Evolutionary conservation across 192 early-diverging fungal species (phyloP), one percentile per base, ranked within the genome.

Genomic region (Chytriomyces sp.): DNA sequence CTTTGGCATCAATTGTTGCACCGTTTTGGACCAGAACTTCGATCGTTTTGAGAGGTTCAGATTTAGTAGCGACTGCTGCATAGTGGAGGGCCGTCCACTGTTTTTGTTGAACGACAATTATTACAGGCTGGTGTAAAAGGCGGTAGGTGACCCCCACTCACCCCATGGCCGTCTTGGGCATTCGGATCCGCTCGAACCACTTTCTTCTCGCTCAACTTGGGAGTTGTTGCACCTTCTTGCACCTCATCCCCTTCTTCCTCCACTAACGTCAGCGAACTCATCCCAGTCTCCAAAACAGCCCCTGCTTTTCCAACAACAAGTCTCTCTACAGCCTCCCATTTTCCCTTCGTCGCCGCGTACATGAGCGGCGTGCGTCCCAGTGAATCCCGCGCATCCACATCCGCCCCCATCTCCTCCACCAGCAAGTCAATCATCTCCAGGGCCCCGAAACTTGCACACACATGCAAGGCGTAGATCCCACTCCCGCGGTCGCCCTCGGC

Each of bases 301-400:
- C 31, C 31, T 36, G 6, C 10, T 36, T 12, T 30, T 36, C 32
- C 10, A 12, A 36, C 33, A 26, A 26, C 54, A 10, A 56, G 28
- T 22, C 6, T 10, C 10, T 56, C 54, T 26, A 70, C 68, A 28
- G 68, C 68, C 22, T 70, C 55, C 54, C 55, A 70, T 22, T 74
- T 63, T 36, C 73, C 73, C 41, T 74, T 63, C 0, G 62, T 75
- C 10, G 74, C 74, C n/a, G 74, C 74, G 53, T 75, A 75, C 74
- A 75, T 75, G n/a, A 75, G 32, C 26, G 74, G 65, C 28, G 74
- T 75, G 6, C 74, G 34, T 7, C 65, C 65, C 8, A 69, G 26
- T 34, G 64, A 17, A 28, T 75, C 74, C 31, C 65, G 28, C 26
- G 53, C 74, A 53, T 75, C 59, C 39, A 64, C 25, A 52, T 69